These are phyloP conservation scores for Rhododendron simsii DNA, from an alignment of 148 eudicot species.

Conservation along the genomic window DNA sequence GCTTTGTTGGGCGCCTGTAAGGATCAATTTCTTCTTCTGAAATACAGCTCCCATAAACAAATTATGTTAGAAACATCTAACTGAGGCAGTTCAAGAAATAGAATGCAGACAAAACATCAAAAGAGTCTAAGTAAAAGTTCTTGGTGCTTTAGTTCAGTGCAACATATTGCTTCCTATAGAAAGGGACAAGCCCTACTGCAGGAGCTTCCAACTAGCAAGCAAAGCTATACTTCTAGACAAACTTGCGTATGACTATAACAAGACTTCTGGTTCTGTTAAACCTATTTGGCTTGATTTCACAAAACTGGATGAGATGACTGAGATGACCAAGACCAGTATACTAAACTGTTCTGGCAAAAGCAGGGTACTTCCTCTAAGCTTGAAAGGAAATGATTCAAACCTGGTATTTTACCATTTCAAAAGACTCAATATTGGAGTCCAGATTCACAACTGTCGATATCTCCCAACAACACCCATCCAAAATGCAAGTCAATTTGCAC, in stretches of 20 bases:
- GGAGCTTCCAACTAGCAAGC: background rate
- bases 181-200: background rate
- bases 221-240: background rate
- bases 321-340: background rate
- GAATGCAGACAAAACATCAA: conserved; percentile 5
- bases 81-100: background rate
- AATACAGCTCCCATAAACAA: conserved; percentile 15
- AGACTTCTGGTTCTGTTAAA: background rate
- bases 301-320: background rate
- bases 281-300: background rate
- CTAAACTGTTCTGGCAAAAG: background rate
- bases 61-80: conserved; percentile 5
- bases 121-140: background rate
- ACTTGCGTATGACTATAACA: background rate
- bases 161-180: background rate
- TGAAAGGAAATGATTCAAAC: background rate
- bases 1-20: conserved; percentile 40
- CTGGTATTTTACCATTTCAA: background rate
- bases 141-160: background rate
- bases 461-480: background rate
- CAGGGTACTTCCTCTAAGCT: background rate
- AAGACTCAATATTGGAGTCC: background rate
- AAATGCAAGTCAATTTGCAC: background rate
- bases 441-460: background rate
- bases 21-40: conserved; percentile 59